Evolutionary conservation across 257 asterid genomes (phyloP).

Genomic region (Pogostemon cablin): DNA sequence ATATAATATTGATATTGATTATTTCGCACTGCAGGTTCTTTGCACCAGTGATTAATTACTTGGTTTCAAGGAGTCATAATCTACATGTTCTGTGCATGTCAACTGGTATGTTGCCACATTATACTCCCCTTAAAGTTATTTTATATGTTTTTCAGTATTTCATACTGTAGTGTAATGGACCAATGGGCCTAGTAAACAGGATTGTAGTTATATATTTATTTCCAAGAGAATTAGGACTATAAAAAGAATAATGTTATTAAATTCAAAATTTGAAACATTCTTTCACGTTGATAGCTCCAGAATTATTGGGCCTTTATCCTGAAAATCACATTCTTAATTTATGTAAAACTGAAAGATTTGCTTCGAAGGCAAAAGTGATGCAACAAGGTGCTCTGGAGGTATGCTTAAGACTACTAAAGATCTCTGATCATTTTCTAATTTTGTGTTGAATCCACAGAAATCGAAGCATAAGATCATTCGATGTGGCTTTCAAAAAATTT

Average conservation of each 20-base stretch:
- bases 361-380: constrained; percentile 18
- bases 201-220: not conserved
- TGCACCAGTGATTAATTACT: constrained; percentile 74
- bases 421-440: not conserved
- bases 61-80: constrained; percentile 64
- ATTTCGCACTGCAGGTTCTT: constrained; percentile 71
- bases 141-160: not conserved
- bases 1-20: not conserved
- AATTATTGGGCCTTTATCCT: not conserved
- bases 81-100: constrained; percentile 77
- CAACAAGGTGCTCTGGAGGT: constrained; percentile 4
- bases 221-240: not conserved
- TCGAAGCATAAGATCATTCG: constrained; percentile 1
- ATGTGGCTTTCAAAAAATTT: not conserved
- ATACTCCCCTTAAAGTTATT: not conserved
- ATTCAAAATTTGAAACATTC: too few species aligned
- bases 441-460: not conserved
- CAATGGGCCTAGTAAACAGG: not conserved
- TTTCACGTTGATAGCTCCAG: too few species aligned
- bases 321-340: not conserved
- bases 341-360: not conserved
- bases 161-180: not conserved
- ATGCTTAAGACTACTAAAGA: not conserved
- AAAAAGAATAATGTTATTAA: not conserved
- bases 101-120: constrained; percentile 55